A percentile compares a stretch with the other conserved stretches of the same genome.
Conservation (phyloP, 1,139 yeast genomes). For the Candida dubliniensis region DNA sequence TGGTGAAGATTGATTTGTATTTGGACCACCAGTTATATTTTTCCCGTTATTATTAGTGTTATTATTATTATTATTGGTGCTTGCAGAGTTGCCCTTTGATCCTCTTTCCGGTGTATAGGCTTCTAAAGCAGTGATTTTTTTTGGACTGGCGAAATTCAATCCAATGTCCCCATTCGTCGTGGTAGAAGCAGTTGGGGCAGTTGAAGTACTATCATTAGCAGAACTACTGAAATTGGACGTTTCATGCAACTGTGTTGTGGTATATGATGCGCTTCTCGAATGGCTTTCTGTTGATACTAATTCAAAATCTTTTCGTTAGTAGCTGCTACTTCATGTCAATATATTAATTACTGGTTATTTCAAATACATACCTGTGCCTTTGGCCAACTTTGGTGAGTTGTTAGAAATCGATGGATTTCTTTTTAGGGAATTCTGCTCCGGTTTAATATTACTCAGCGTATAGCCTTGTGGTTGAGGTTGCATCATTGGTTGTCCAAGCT, state of each 20-base stretch:
- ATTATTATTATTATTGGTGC: conserved; percentile 2
- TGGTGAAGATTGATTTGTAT: conserved; percentile 55
- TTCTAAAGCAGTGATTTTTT: conserved; percentile 64
- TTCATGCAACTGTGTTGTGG: conserved; percentile 8
- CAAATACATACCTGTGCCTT: conserved; percentile 27
- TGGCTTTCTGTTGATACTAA: conserved; percentile 16
- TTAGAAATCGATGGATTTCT: conserved; percentile 19
- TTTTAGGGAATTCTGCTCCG: conserved; percentile 37
- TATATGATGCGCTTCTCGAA: conserved; percentile 16
- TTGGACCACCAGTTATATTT: conserved; percentile 11
- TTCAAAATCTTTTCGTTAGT: conserved; percentile 24
- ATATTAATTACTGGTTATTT: no score
- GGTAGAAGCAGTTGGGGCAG: conserved; percentile 3
- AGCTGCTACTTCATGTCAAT: conserved; percentile 29
- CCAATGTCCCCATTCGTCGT: conserved; percentile 28
- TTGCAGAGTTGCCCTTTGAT: conserved; percentile 19
- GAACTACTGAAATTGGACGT: conserved; percentile 4
- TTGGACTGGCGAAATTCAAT: conserved; percentile 49
- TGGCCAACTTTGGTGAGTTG: conserved; percentile 38
- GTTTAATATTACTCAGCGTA: conserved; percentile 8
- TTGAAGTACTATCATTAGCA: conserved; percentile 6
- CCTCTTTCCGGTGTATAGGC: conserved; percentile 87
- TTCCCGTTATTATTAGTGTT: conserved; percentile 6
- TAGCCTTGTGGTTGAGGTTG: conserved; percentile 6
- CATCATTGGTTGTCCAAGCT: conserved; percentile 26